A percentile compares a stretch with the other conserved stretches of the same genome.
Conservation (phyloP, 495 filamentous ascomycete genomes). For the Penicillium paradoxum region DNA sequence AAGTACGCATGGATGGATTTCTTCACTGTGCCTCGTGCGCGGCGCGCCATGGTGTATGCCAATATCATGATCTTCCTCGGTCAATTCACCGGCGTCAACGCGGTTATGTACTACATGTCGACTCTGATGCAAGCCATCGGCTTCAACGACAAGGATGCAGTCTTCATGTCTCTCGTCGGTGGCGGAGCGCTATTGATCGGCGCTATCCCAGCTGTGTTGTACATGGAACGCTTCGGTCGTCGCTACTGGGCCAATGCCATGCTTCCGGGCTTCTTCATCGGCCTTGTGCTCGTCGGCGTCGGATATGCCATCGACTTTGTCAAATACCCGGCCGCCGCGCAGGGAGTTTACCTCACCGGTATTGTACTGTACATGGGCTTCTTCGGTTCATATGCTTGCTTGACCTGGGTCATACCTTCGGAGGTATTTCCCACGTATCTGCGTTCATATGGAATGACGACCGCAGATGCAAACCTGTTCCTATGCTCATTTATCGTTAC, state of each 20-base stretch:
- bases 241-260: constrained; percentile 59
- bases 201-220: constrained; percentile 54
- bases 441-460: constrained; percentile 56
- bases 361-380: constrained; percentile 58
- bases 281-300: constrained; percentile 51
- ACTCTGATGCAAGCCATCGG: constrained; percentile 53
- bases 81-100: constrained; percentile 58
- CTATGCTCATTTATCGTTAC: constrained; percentile 59
- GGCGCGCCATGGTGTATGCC: constrained; percentile 57
- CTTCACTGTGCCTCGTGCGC: constrained; percentile 53
- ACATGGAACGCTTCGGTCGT: constrained; percentile 57
- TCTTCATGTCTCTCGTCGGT: constrained; percentile 60
- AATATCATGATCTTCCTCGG: constrained; percentile 60
- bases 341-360: constrained; percentile 52
- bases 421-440: constrained; percentile 60
- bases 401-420: constrained; percentile 58
- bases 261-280: constrained; percentile 58
- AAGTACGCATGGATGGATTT: constrained; percentile 58
- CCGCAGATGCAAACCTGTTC: constrained; percentile 52
- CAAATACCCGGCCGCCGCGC: constrained; percentile 33
- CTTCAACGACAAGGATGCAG: constrained; percentile 45
- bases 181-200: constrained; percentile 54
- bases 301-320: constrained; percentile 44
- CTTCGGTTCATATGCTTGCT: constrained; percentile 58
- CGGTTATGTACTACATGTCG: constrained; percentile 61